Evolutionary conservation across 352 stramenopile species (phyloP).

Genomic region (Pythium monospermum): DNA sequence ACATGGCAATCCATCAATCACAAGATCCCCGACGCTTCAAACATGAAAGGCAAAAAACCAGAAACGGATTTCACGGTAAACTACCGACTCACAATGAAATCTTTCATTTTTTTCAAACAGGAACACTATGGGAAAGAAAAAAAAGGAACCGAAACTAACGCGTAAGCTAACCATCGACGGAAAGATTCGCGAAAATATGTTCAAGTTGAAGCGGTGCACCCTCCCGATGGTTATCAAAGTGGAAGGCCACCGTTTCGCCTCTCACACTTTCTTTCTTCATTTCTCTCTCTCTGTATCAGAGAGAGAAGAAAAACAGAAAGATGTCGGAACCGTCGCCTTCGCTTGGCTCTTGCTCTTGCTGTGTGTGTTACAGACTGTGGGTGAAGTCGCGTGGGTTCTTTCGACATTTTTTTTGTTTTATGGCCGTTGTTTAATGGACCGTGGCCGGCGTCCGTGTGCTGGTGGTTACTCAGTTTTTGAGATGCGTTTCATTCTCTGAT

Average conservation of each 20-base stretch:
- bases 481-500: background rate
- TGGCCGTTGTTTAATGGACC: background rate
- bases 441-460: background rate
- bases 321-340: background rate
- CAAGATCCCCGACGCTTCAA: slow-evolving; percentile 3
- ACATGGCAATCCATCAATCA: slow-evolving; percentile 6
- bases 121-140: slow-evolving; percentile 11
- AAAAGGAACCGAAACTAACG: background rate
- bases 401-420: slow-evolving; percentile 13
- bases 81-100: too few species aligned
- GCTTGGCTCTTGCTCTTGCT: too few species aligned
- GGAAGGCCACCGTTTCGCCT: background rate
- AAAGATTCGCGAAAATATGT: slow-evolving; percentile 16
- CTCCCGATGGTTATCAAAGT: slow-evolving; percentile 27
- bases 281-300: background rate
- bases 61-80: too few species aligned
- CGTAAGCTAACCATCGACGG: slow-evolving; percentile 16
- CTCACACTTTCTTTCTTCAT: background rate
- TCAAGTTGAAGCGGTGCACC: slow-evolving; percentile 11
- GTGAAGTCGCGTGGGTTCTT: slow-evolving; percentile 16
- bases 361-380: background rate
- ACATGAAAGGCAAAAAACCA: background rate
- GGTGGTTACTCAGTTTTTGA: background rate
- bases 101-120: too few species aligned
- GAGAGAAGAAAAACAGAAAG: slow-evolving; percentile 8